Evolutionary conservation across 2,329 filamentous ascomycete species (phyloP).

Genomic region (Cadophora sp.): DNA sequence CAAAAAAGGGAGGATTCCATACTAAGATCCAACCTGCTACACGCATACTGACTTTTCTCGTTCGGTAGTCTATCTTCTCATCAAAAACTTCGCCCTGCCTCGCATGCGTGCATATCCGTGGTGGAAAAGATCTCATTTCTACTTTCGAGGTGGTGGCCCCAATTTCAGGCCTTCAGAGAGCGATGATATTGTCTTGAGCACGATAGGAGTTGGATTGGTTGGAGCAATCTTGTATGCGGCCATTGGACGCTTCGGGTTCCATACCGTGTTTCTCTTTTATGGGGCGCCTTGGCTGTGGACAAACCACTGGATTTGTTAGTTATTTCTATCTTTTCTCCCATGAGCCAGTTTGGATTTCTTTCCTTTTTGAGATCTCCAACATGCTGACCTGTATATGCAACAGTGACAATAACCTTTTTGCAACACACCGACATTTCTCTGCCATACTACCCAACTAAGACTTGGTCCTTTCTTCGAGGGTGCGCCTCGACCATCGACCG

Average conservation of each 20-base stretch:
- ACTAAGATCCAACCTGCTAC: not conserved
- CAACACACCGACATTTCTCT: slow-evolving; percentile 68
- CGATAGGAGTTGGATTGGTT: slow-evolving; percentile 60
- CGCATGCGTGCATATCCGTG: slow-evolving; percentile 33
- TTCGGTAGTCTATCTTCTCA: slow-evolving; percentile 58
- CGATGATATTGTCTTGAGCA: slow-evolving; percentile 61
- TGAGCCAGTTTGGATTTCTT: not conserved
- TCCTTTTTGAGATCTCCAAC: not conserved
- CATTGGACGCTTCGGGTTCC: slow-evolving; percentile 56
- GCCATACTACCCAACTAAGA: slow-evolving; percentile 62
- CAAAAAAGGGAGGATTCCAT: not conserved
- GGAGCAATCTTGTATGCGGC: slow-evolving; percentile 49
- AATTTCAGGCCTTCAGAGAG: slow-evolving; percentile 64
- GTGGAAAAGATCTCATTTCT: slow-evolving; percentile 48
- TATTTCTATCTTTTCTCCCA: not conserved
- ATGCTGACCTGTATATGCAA: not conserved
- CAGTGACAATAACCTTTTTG: slow-evolving; percentile 75
- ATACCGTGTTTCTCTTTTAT: slow-evolving; percentile 64
- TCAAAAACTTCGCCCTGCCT: slow-evolving; percentile 52
- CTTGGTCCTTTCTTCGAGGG: slow-evolving; percentile 67
- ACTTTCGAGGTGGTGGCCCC: slow-evolving; percentile 65
- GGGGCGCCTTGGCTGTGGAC: slow-evolving; percentile 70
- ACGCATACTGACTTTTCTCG: not conserved
- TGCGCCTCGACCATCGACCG: slow-evolving; percentile 67
- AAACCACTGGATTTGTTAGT: slow-evolving; percentile 71